These are phyloP conservation scores for Flaveria floridana DNA, from an alignment of 140 eudicot species.

Conservation along the genomic window DNA sequence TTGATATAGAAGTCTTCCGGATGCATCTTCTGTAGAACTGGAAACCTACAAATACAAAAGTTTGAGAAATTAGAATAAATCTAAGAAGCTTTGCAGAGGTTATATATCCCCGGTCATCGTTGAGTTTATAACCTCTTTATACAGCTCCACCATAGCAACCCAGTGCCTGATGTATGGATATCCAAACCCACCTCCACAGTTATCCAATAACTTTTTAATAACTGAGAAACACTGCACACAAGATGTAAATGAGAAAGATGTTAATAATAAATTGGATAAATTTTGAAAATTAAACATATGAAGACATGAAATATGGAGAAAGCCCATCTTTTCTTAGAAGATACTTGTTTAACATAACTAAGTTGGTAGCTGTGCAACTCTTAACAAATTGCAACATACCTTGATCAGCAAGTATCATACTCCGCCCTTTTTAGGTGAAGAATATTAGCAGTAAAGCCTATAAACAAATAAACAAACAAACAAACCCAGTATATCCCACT, in stretches of 20 bases:
- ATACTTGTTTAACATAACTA: background rate
- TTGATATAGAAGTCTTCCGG: conserved; percentile 70
- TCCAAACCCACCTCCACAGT: conserved; percentile 56
- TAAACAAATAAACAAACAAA: too few relatives aligned
- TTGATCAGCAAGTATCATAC: conserved; percentile 54
- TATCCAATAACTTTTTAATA: conserved; percentile 60
- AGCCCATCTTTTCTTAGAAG: background rate
- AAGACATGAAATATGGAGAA: background rate
- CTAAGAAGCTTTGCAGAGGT: conserved; percentile 25
- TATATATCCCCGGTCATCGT: background rate
- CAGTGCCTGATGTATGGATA: conserved; percentile 70
- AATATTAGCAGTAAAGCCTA: conserved; percentile 60
- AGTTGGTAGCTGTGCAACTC: background rate
- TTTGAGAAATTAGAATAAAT: conserved; percentile 13
- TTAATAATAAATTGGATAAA: conserved; percentile 1
- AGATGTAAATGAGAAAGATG: conserved; percentile 12
- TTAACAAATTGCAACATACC: conserved; percentile 42
- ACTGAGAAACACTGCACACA: conserved; percentile 70
- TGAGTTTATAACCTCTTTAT: conserved; percentile 60
- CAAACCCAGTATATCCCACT: too few relatives aligned
- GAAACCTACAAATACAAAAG: conserved; percentile 50
- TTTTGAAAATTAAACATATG: background rate
- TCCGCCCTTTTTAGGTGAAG: conserved; percentile 42
- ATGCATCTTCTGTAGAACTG: conserved; percentile 53
- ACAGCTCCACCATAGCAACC: conserved; percentile 68